Conservation (phyloP, 2,329 filamentous ascomycete species). For the Trichoderma lentiforme region DNA sequence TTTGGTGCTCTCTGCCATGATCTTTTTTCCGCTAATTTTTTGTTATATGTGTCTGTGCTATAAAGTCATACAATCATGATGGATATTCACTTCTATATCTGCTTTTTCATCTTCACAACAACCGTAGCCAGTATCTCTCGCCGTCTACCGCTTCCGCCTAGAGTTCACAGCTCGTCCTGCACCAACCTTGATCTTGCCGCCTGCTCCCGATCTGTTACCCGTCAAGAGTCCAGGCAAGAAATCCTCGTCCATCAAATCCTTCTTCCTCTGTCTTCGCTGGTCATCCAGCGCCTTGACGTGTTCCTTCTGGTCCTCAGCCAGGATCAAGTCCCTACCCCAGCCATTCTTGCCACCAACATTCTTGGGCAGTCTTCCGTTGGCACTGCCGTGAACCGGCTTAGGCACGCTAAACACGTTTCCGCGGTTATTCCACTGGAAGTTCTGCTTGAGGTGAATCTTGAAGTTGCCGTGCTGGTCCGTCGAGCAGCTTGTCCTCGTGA, state of each 20-base stretch:
- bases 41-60: neutral
- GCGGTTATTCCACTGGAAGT: slow-evolving; percentile 93
- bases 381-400: slow-evolving; percentile 77
- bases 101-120: neutral
- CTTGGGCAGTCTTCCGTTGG: slow-evolving; percentile 70
- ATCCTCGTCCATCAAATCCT: slow-evolving; percentile 92
- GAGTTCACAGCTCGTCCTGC: slow-evolving; percentile 86
- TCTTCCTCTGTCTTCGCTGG: slow-evolving; percentile 64
- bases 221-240: slow-evolving; percentile 82
- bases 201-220: slow-evolving; percentile 64
- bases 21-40: neutral
- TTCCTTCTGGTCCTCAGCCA: slow-evolving; percentile 96
- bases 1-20: neutral
- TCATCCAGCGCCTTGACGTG: slow-evolving; percentile 63
- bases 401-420: slow-evolving; percentile 92
- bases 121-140: neutral
- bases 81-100: neutral
- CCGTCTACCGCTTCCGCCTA: slow-evolving; percentile 49
- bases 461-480: slow-evolving; percentile 80
- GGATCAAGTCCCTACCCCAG: slow-evolving; percentile 79
- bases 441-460: slow-evolving; percentile 82
- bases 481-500: slow-evolving; percentile 81
- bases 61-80: neutral
- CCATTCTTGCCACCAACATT: slow-evolving; percentile 76
- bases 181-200: slow-evolving; percentile 73